Base-by-base conservation (phyloP, 345 rosid genomes). In the Durio zibethinus region DNA sequence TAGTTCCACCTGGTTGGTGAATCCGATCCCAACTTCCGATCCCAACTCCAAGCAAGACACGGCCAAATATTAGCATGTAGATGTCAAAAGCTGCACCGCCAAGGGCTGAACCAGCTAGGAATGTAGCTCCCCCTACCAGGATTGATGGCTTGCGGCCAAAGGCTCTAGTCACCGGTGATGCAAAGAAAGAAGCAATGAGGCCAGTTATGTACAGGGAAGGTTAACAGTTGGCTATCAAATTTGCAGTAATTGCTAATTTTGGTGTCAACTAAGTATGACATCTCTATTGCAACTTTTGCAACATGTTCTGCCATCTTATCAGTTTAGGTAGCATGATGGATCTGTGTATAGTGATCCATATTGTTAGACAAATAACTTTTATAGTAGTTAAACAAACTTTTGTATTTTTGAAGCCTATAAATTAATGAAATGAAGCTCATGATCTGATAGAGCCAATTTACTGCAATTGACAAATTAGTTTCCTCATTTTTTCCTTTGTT, bases 11-110 rank as follows among this genome's bases (percentile, higher is more conserved):
- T 94, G 94, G 78, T 94, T 94, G 7, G 93, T 85, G 29, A 92
- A 92, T 40, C 97, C 95, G 6, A 92, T 85, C 0, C 98, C 93
- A 25, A 92, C 78, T 0, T 93, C 98, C 95, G 6, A 92, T 85
- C 0, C 98, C 93, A 25, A 92, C 78, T 0, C 94, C 98, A 0
- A 90, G 93, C 79, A 94, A 82, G 66, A 89, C 79, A 33, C 93
- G 90, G 8, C 97, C 95, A 29, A 89, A 74, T 45, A 94, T 81
- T 15, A 92, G 83, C 97, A 88, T 90, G 76, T 80, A 84, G 20
- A 88, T 61, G 21, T 92, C 84, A 2, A 75, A 35, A 31, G 95
- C 92, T 0, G 88, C 88, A 25, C 91, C 89, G 0, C 86, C 88
- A 15, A 94, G 88, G 76, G 86, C 88, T 38, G 95, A 64, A 29